Conservation (phyloP, 176 grass and related monocot genomes). For the Bonia amplexicaulis region DNA sequence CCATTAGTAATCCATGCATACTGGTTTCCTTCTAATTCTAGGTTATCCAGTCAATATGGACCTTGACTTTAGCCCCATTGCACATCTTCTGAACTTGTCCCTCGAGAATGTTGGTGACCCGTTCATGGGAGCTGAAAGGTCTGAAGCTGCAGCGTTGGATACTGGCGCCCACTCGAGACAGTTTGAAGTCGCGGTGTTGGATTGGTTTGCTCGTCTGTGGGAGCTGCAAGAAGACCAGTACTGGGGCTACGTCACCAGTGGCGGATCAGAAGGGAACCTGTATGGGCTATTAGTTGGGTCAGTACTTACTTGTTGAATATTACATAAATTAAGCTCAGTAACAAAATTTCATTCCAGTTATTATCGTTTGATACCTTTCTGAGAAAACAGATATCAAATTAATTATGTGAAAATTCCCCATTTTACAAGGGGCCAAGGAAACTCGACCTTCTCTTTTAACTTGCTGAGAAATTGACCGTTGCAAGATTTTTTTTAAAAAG, state of each 20-base stretch:
- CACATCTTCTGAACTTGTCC: slow-evolving; percentile 23
- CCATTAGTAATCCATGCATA: neutral
- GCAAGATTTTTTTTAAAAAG: too few relatives aligned
- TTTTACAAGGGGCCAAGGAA: neutral
- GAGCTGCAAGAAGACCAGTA: slow-evolving; percentile 47
- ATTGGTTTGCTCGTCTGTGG: slow-evolving; percentile 62
- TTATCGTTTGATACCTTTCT: neutral
- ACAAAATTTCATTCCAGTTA: neutral
- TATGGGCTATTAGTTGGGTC: neutral
- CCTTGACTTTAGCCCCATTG: slow-evolving; percentile 17
- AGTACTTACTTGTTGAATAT: neutral
- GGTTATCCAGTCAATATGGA: slow-evolving; percentile 50
- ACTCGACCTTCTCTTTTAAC: too few relatives aligned
- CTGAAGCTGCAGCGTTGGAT: slow-evolving; percentile 42
- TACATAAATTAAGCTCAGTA: too few relatives aligned
- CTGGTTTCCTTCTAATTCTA: neutral
- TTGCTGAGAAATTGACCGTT: too few relatives aligned
- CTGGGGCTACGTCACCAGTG: slow-evolving; percentile 63
- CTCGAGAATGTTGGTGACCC: slow-evolving; percentile 44
- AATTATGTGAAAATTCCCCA: neutral
- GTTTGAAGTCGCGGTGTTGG: slow-evolving; percentile 53
- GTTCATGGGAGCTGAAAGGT: slow-evolving; percentile 18
- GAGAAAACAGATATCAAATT: neutral
- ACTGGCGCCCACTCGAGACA: slow-evolving; percentile 47
- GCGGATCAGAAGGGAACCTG: slow-evolving; percentile 57